Percentiles rank a stretch among this genome's conserved stretches.
Conservation (phyloP, 805 yeast species). For the Nakazawaea laoshanensis region DNA sequence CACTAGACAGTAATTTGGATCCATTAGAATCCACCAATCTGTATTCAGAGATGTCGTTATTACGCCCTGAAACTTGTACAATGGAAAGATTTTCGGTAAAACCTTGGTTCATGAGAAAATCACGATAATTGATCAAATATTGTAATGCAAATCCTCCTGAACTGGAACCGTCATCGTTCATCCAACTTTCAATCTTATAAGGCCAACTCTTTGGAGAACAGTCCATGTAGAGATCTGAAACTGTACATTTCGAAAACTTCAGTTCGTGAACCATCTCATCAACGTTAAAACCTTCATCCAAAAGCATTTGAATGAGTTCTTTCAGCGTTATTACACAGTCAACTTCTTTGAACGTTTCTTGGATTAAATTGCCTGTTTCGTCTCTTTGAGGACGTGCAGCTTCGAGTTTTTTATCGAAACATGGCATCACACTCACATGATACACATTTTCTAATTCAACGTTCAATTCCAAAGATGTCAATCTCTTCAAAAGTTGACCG, state of each 20-base stretch:
- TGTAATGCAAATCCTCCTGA: constrained; percentile 87
- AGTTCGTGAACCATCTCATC: constrained; percentile 15
- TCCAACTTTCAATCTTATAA: constrained; percentile 51
- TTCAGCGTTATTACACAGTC: constrained; percentile 93
- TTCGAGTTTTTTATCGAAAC: constrained; percentile 93
- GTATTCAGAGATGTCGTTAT: constrained; percentile 68
- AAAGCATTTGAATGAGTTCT: constrained; percentile 69
- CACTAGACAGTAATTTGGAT: constrained; percentile 42
- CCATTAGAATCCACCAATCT: constrained; percentile 35
- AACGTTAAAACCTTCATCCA: constrained; percentile 38
- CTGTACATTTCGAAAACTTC: constrained; percentile 10
- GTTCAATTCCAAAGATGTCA: constrained; percentile 27
- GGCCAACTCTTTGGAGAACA: constrained; percentile 62
- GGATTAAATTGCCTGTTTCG: constrained; percentile 13
- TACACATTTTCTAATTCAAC: constrained; percentile 41
- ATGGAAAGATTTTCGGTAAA: constrained; percentile 17
- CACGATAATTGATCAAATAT: constrained; percentile 39
- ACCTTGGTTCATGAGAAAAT: constrained; percentile 15
- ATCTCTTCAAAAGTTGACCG: constrained; percentile 62
- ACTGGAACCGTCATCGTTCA: constrained; percentile 65
- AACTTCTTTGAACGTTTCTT: constrained; percentile 44
- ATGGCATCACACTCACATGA: constrained; percentile 90
- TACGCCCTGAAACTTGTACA: constrained; percentile 51
- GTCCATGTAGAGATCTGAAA: constrained; percentile 12
- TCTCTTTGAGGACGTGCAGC: constrained; percentile 75